These are phyloP conservation scores for Lepraria neglecta DNA, from an alignment of 495 filamentous ascomycete species.

Conservation along the genomic window DNA sequence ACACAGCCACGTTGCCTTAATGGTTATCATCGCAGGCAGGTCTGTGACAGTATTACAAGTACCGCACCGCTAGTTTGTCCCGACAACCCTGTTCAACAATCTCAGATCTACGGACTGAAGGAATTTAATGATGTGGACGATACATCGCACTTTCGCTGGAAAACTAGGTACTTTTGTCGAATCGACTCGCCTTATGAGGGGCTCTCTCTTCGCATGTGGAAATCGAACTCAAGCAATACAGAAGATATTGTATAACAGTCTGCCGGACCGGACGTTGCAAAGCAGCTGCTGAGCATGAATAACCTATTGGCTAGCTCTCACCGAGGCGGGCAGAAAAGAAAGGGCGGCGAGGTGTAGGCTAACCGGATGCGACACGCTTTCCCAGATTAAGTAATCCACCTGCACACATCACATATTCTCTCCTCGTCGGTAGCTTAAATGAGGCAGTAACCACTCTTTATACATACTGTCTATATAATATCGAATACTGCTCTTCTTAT, in stretches of 20 bases:
- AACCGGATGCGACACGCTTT: too few relatives aligned
- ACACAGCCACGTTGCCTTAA: not conserved
- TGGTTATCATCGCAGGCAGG: not conserved
- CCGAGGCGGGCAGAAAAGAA: not conserved
- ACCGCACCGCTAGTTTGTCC: not conserved
- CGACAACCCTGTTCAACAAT: not conserved
- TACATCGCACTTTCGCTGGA: not conserved
- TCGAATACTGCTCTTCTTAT: too few relatives aligned
- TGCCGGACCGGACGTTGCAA: not conserved
- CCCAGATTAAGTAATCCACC: not conserved
- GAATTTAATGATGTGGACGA: not conserved
- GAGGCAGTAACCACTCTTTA: too few relatives aligned
- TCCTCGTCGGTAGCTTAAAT: too few relatives aligned
- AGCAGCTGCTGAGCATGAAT: constrained; percentile 5
- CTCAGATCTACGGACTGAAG: not conserved
- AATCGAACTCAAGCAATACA: too few relatives aligned
- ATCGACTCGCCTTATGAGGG: not conserved
- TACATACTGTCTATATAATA: too few relatives aligned
- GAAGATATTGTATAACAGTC: not conserved
- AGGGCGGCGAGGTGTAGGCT: not conserved
- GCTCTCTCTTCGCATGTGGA: not conserved
- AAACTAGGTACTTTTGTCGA: not conserved
- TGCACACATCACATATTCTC: too few relatives aligned
- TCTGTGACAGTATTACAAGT: not conserved
- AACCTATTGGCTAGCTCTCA: not conserved